Evolutionary conservation across 768 basidiomycete species (phyloP), one percentile per base, ranked within the genome.

Genomic region (Clavaria fumosa): DNA sequence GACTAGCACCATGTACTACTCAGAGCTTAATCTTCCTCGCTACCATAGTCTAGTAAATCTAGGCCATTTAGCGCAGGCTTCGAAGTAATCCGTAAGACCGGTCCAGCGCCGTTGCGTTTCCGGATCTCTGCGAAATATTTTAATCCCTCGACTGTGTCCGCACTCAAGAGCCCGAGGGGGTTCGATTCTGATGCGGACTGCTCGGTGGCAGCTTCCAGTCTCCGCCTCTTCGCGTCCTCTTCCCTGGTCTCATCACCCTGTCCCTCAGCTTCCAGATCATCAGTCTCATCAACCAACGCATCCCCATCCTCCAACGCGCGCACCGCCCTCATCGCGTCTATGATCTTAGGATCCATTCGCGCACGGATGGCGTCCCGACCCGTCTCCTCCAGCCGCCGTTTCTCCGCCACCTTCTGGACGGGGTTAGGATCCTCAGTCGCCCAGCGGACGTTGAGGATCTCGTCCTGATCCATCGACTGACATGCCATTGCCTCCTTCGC

Each of bases 401-500:
- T 82, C 57, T 97, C 95, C 0, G 73, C 70, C 5, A 81, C 75
- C 49, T 90, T 91, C 44, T 81, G 76, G 0, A 74, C 75, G 1
- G 93, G 95, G 54, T 99, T 99, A 1, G 95, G 95, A 54, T 99
- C 95, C 53, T 95, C 93, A 0, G 93, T 97, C 23, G 95, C 95
- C 95, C 95, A 99, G 34, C 93, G 79, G 37, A 97, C 90, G 57
- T 99, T 99, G 43, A 97, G 69, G 43, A 96, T 90, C 52, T 99
- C 95, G 53, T 95, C 91, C 49, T 88, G 83, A 53, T 97, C 95
- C 45, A 97, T 67, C 12, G 85, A 90, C 58, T 99, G 95, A 57
- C 91, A 91, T 11, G 93, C 88, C 95, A 99, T 99, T 1, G 93
- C 75, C 56, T 99, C 95, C 54, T 95, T 95, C 12, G 95, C 95